These are phyloP conservation scores for Paecilomyces sp. DNA, from an alignment of 2,329 filamentous ascomycete species.

Conservation along the genomic window DNA sequence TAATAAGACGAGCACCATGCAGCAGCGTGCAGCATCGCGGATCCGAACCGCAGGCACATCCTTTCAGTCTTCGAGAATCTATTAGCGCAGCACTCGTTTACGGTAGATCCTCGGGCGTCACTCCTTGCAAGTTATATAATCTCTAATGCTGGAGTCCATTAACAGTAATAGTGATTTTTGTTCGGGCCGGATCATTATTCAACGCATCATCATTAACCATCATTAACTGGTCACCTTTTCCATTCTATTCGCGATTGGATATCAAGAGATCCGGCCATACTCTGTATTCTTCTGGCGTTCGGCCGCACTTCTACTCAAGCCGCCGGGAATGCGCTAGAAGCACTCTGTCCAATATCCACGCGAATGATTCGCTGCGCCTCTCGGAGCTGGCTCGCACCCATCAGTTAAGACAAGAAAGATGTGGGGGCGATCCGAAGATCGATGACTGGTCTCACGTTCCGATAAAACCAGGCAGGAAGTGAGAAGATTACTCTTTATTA, in stretches of 20 bases:
- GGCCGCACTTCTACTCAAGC: background rate
- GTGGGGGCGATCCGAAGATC: background rate
- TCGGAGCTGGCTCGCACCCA: background rate
- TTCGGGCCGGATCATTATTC: background rate
- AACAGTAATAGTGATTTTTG: background rate
- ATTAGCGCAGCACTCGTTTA: background rate
- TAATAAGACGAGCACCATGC: background rate
- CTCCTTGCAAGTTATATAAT: background rate
- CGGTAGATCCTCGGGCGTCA: background rate
- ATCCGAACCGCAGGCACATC: background rate
- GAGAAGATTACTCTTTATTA: background rate
- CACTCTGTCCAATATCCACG: background rate
- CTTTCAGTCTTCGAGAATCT: background rate
- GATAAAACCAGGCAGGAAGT: background rate
- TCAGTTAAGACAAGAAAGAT: background rate
- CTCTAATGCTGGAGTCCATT: background rate
- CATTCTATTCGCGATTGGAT: background rate
- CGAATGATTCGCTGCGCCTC: background rate
- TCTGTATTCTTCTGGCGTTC: background rate
- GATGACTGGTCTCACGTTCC: constrained; percentile 1
- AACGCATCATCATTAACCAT: background rate
- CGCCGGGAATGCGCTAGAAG: background rate
- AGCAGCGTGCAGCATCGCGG: background rate
- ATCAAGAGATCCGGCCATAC: background rate
- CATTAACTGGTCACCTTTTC: background rate